phyloP scores from a whole-genome alignment of 306 rosid genomes.

The Castanea mollissima region DNA sequence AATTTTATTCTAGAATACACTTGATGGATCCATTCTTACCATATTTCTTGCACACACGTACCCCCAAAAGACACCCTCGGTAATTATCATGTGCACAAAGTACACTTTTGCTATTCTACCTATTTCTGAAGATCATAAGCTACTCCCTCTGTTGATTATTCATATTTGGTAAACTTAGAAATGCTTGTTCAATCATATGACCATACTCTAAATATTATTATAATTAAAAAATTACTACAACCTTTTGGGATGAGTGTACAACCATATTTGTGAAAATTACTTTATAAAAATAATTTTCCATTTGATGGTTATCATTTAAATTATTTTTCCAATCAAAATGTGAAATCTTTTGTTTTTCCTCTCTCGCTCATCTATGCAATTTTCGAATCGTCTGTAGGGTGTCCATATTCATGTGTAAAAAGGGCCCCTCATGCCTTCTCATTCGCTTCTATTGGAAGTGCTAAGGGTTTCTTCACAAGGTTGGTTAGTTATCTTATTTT shows the following conservation, averaged over 20 bases:
- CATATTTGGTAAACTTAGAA: background rate
- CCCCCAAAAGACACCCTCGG: background rate
- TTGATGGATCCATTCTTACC: background rate
- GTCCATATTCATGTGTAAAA: conserved; percentile 79
- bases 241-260: background rate
- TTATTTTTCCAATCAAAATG: conserved; percentile 6
- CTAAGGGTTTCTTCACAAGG: conserved; percentile 84
- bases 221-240: background rate
- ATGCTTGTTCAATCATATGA: background rate
- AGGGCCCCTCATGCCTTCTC: conserved; percentile 79
- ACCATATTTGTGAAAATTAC: background rate
- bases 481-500: conserved; percentile 29
- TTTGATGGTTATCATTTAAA: background rate
- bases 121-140: background rate
- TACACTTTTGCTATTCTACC: background rate
- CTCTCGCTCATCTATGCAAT: background rate
- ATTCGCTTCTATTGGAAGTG: conserved; percentile 72
- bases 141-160: background rate
- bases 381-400: conserved; percentile 48
- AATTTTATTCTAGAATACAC: background rate
- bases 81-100: background rate
- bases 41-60: background rate
- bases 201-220: background rate
- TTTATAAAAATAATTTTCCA: background rate
- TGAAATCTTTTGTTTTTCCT: background rate